Base-by-base conservation (phyloP, 1,284 basidiomycete species). In the Leccinum ponderosum region DNA sequence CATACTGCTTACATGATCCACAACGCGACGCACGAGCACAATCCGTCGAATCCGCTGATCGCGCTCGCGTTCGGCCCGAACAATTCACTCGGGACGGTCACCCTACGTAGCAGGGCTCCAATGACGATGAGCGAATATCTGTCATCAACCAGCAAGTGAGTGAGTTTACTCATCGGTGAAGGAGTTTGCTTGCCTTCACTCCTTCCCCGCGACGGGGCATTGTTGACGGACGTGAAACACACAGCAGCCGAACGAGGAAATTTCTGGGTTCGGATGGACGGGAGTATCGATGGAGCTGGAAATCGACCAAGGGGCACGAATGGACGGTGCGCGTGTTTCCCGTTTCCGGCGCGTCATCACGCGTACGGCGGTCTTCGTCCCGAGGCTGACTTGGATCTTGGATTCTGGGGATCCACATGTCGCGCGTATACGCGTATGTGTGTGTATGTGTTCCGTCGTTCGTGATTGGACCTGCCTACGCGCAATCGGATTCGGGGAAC, bases 261-360 rank as follows among this genome's bases (percentile, higher is more conserved):
- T 89, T 88, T 65, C 69, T 73, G 12, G 87, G 79, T 2, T 81
- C 83, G 1, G 85, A 89, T 65, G 81, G 81, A 3, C 79, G 84
- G 60, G 80, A 82, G 60, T 89, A 89, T 65, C 76, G 74, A 55
- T 89, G 87, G 87, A 78, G 76, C 33, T 79, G 80, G 71, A 73
- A 79, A 17, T 67, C 74, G 17, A 76, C 77, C 31, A 76, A 74
- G 25, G 81, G 80, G 61, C 78, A 83, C 56, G 85, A 88, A 66
- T 89, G 86, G 86, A 83, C 82, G 39, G 87, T 88, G 63, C 68
- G 83, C 72, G 4, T 31, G 20, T 53, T 51, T 27, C 25, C 48
- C 48, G 14, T 44, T 20, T 6, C 17, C 17, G 42, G 11, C 17
- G 17, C 17, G 42, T 20, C 42, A 44, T 44, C 14, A 3, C 42